Base-by-base conservation (phyloP, 2,329 filamentous ascomycete genomes). In the Paracoccidioides brasiliensis region DNA sequence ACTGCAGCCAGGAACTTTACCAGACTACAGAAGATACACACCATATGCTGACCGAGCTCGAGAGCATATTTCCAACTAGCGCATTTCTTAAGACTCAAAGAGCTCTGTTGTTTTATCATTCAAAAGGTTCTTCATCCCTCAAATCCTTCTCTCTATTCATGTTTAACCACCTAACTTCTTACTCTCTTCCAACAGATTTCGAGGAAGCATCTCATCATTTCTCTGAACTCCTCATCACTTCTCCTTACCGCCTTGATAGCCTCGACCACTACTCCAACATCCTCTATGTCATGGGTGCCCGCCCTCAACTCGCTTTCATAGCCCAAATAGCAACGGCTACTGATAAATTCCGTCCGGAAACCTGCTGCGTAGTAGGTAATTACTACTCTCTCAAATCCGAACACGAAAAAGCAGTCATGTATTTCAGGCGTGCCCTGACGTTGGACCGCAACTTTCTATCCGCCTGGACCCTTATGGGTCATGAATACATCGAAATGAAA, bases 261-360 rank as follows among this genome's bases (percentile, higher is more conserved):
- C 79, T 98, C 15, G 93, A 98, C 65, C 88, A 95, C 66, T 98
- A 96, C 70, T 96, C 90, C 40, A 98, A 98, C 65, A 95, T 97
- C 22, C 80, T 98, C 49, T 97, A 96, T 67, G 91, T 98, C 35
- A 85, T 97, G 76, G 86, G 87, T 45, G 78, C 86, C 58, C 80
- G 90, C 8, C 89, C 93, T 0, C 95, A 95, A 66, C 78, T 98
- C 28, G 90, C 91, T 0, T 96, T 95, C 63, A 73, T 98, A 28
- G 93, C 93, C 0, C 90, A 96, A 64, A 77, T 96, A 9, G 94
- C 93, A 63, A 90, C 88, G 1, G 85, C 84, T 50, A 88, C 93
- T 5, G 93, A 98, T 76, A 95, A 91, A 65, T 98, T 98, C 71
- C 85, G 93, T 0, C 91, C 93, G 0, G 93, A 98, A 70, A 95